These are phyloP conservation scores for Metschnikowia colocasiae DNA, from an alignment of 805 yeast genomes.

Conservation along the genomic window DNA sequence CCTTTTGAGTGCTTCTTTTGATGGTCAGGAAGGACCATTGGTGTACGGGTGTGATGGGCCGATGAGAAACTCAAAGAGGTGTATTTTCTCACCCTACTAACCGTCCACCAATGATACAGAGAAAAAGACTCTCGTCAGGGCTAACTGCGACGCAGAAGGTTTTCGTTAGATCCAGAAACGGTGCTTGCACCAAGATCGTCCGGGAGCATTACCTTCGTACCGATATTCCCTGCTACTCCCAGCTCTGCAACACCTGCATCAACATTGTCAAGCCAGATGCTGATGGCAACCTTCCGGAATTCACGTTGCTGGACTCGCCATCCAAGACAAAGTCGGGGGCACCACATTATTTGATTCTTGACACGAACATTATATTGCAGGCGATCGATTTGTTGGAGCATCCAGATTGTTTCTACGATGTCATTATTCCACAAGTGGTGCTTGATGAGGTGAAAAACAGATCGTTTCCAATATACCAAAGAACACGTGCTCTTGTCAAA, in stretches of 20 bases:
- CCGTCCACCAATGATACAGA: constrained; percentile 16
- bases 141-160: constrained; percentile 78
- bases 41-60: constrained; percentile 5
- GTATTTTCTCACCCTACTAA: constrained; percentile 1
- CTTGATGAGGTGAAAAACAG: constrained; percentile 87
- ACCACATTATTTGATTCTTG: constrained; percentile 79
- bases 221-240: constrained; percentile 89
- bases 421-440: constrained; percentile 91
- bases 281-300: constrained; percentile 59
- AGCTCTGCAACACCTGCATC: constrained; percentile 61
- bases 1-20: neutral
- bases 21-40: neutral
- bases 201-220: constrained; percentile 90
- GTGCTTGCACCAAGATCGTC: constrained; percentile 85
- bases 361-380: constrained; percentile 82
- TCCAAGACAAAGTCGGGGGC: constrained; percentile 45
- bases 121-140: constrained; percentile 39
- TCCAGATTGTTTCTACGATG: constrained; percentile 74
- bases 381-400: constrained; percentile 89
- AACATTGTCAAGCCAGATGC: constrained; percentile 57
- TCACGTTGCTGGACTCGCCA: constrained; percentile 66
- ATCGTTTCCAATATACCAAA: constrained; percentile 82
- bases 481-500: constrained; percentile 74
- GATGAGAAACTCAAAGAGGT: constrained; percentile 1
- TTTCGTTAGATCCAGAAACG: constrained; percentile 84